Evolutionary conservation across 179 eudicot genomes (phyloP).

Genomic region (Beta corolliflora): DNA sequence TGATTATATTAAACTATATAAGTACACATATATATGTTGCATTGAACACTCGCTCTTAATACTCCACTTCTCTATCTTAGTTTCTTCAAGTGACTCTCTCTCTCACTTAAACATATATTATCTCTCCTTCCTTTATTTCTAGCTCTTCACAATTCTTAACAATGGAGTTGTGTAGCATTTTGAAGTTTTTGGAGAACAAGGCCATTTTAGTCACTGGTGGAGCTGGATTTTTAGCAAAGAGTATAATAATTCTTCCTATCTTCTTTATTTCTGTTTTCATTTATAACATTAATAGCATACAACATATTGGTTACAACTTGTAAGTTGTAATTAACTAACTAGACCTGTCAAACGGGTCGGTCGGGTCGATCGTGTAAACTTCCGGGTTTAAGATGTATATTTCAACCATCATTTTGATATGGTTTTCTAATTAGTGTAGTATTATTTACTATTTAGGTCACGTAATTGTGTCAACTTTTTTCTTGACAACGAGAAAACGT

Average conservation of each 20-base stretch:
- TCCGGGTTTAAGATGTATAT: not conserved
- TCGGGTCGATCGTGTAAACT: not conserved
- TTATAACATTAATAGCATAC: not conserved
- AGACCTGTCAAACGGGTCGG: not conserved
- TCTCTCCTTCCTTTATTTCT: not conserved
- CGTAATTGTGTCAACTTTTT: too few species aligned
- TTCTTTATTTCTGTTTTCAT: not conserved
- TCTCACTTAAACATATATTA: not conserved
- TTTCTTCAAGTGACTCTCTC: not conserved
- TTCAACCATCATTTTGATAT: too few species aligned
- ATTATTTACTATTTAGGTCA: too few species aligned
- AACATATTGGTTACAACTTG: not conserved
- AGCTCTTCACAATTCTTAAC: not conserved
- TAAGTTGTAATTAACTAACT: too few species aligned
- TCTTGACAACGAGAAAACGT: too few species aligned
- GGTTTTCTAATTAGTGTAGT: too few species aligned
- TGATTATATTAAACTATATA: not conserved
- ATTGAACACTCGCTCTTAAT: not conserved
- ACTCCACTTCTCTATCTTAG: not conserved
- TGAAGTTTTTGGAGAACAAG: slow-evolving; percentile 66
- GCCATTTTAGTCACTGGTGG: slow-evolving; percentile 79
- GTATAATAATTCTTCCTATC: slow-evolving; percentile 32
- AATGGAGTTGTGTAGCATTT: slow-evolving; percentile 61
- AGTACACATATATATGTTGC: not conserved
- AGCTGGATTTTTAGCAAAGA: slow-evolving; percentile 84